Evolutionary conservation across 2,329 filamentous ascomycete species (phyloP).

Genomic region (Xylaria sp.): DNA sequence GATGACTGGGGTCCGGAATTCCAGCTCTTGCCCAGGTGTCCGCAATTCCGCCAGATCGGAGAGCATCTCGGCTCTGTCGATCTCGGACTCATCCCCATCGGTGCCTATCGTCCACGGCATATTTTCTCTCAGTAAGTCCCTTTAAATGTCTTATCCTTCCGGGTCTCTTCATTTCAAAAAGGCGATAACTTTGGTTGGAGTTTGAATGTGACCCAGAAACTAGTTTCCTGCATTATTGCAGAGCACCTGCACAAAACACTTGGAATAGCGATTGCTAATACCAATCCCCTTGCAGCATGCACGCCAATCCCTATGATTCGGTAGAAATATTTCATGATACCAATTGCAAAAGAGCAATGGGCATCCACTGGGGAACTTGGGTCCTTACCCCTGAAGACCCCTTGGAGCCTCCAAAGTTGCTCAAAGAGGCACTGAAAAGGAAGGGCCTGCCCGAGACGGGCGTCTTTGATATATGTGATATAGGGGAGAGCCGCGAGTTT

Average conservation of each 20-base stretch:
- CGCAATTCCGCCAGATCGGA: constrained; percentile 88
- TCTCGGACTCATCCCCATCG: constrained; percentile 91
- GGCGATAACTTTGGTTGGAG: neutral
- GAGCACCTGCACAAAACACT: neutral
- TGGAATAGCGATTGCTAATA: constrained; percentile 5
- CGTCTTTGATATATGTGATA: constrained; percentile 83
- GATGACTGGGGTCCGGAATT: constrained; percentile 80
- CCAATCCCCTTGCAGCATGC: constrained; percentile 61
- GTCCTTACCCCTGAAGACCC: constrained; percentile 87
- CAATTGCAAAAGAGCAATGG: constrained; percentile 79
- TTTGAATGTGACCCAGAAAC: neutral
- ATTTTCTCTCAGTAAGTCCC: constrained; percentile 70
- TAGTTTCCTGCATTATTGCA: neutral
- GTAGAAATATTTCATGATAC: constrained; percentile 93
- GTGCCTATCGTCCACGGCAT: constrained; percentile 80
- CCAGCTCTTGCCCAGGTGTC: constrained; percentile 76
- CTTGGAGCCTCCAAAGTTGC: constrained; percentile 78
- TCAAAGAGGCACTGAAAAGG: constrained; percentile 76
- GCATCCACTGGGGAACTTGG: constrained; percentile 95
- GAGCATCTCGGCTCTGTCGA: constrained; percentile 85
- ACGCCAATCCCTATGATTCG: constrained; percentile 86
- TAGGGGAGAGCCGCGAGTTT: constrained; percentile 86
- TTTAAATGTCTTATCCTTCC: neutral
- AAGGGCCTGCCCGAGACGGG: constrained; percentile 76
- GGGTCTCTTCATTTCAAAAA: neutral